Percentiles rank a stretch among this genome's conserved stretches.
Evolutionary conservation across 2,329 filamentous ascomycete species (phyloP).

Genomic region (Fusarium sp.): DNA sequence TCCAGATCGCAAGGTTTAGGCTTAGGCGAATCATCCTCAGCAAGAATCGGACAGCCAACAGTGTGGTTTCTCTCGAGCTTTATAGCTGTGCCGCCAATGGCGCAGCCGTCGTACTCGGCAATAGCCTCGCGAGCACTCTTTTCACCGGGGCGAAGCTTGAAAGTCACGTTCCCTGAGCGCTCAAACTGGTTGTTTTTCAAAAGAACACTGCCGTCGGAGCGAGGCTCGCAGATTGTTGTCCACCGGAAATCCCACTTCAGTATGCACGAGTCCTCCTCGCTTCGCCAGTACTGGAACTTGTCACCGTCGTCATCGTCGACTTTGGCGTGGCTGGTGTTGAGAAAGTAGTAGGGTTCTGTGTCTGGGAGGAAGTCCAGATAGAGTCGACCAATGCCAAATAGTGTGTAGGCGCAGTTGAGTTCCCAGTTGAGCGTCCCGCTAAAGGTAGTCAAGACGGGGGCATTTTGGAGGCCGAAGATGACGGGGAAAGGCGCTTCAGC

Average conservation of each 20-base stretch:
- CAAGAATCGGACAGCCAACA: conserved; percentile 22
- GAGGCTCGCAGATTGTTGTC: conserved; percentile 21
- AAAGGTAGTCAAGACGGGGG: conserved; percentile 23
- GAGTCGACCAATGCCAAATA: conserved; percentile 19
- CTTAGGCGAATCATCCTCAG: conserved; percentile 12
- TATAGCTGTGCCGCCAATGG: conserved; percentile 15
- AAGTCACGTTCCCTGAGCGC: conserved; percentile 10
- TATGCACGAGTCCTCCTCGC: conserved; percentile 19
- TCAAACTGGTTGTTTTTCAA: conserved; percentile 28
- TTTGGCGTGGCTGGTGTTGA: conserved; percentile 23
- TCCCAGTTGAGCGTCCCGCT: conserved; percentile 23
- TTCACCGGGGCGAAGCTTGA: conserved; percentile 15
- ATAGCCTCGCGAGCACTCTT: conserved; percentile 17
- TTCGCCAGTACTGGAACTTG: conserved; percentile 26
- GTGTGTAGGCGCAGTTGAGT: conserved; percentile 14
- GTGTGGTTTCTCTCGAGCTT: conserved; percentile 25
- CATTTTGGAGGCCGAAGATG: conserved; percentile 32
- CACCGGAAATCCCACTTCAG: conserved; percentile 24
- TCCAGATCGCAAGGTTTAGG: conserved; percentile 24
- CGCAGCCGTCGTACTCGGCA: conserved; percentile 14
- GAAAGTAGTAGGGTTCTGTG: conserved; percentile 19
- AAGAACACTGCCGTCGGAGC: conserved; percentile 11
- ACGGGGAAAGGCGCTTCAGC: conserved; percentile 28
- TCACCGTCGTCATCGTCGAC: conserved; percentile 19
- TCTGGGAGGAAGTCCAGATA: conserved; percentile 19